Base-by-base conservation (phyloP, 805 yeast species). In the Schizosaccharomyces lindneri region DNA sequence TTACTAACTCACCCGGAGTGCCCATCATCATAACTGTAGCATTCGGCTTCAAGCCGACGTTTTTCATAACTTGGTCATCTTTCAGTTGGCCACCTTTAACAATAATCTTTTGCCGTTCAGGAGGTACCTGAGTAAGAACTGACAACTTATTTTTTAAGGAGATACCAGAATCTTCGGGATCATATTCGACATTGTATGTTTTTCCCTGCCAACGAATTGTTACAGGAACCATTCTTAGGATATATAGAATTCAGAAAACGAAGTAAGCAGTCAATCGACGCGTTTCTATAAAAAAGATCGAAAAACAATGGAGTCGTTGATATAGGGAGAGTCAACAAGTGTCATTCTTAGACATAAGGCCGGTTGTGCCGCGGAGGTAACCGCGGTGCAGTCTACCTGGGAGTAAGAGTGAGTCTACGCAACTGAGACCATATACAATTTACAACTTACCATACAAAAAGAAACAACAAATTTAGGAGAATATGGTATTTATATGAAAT, bases 11-110 rank as follows among this genome's bases (percentile, higher is more conserved):
- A 62, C 85, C 93, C 1, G 95, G 90, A 0, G 97, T 84, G 29
- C 99, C 99, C 62, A 93, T 76, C 63, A 93, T 86, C 95, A 93
- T 85, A 27, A 90, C 75, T 15, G 80, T 75, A 65, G 84, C 85
- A 43, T 79, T 80, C 27, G 79, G 76, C 67, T 84, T 85, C 64
- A 89, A 69, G 31, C 76, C 78, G 61, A 84, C 75, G 3, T 73
- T 66, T 11, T 74, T 68, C 61, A 86, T 71, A 48, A 76, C 73
- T n/a, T 73, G 74, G 64, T 84, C 89, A 71, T 87, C 90, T 62
- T 78, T 77, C 67, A 93, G 73, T 70, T 88, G 94, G 55, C 96
- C 95, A 13, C 94, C 90, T 73, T 86, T 88, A 61, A 87, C 79
- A 69, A 93, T 77, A 64, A 89, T 83, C 74, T 90, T 90, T 73